Evolutionary conservation across 2,329 filamentous ascomycete genomes (phyloP).

Genomic region (Neonectria neomacrospora): DNA sequence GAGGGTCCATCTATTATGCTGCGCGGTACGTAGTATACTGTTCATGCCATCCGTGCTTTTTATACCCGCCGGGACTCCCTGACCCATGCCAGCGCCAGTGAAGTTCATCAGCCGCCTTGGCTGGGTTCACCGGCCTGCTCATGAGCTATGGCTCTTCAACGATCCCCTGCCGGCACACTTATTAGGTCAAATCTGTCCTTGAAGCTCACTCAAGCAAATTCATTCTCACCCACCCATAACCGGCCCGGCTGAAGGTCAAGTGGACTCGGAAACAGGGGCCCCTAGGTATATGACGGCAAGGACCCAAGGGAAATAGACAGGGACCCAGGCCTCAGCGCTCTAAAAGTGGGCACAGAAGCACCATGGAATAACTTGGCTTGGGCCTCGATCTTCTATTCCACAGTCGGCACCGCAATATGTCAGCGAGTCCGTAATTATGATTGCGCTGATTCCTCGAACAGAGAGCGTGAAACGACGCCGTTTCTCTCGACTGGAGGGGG

Average conservation of each 20-base stretch:
- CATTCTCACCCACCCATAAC: conserved; percentile 11
- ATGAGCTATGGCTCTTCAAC: conserved; percentile 1
- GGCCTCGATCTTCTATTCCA: conserved; percentile 31
- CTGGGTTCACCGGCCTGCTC: conserved; percentile 1
- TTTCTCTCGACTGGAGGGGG: conserved; percentile 27
- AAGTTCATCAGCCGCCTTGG: not conserved
- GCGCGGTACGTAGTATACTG: conserved; percentile 2
- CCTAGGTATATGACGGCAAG: conserved; percentile 6
- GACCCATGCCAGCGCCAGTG: conserved; percentile 24
- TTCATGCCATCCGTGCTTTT: conserved; percentile 14
- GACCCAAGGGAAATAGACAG: conserved; percentile 8
- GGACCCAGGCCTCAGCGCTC: not conserved
- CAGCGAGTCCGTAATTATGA: conserved; percentile 33
- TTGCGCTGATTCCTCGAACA: conserved; percentile 34
- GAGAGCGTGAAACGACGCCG: conserved; percentile 18
- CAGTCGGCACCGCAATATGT: conserved; percentile 33
- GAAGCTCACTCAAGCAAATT: not conserved
- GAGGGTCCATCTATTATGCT: conserved; percentile 16
- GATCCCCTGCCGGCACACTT: not conserved
- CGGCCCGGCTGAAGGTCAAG: conserved; percentile 25
- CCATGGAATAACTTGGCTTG: conserved; percentile 37
- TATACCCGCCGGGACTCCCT: conserved; percentile 17
- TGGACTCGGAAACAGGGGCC: conserved; percentile 14
- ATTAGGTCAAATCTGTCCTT: not conserved
- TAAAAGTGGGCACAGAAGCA: conserved; percentile 31